phyloP scores from a whole-genome alignment of 805 yeast genomes.

The Zygoascus ofunaensis region DNA sequence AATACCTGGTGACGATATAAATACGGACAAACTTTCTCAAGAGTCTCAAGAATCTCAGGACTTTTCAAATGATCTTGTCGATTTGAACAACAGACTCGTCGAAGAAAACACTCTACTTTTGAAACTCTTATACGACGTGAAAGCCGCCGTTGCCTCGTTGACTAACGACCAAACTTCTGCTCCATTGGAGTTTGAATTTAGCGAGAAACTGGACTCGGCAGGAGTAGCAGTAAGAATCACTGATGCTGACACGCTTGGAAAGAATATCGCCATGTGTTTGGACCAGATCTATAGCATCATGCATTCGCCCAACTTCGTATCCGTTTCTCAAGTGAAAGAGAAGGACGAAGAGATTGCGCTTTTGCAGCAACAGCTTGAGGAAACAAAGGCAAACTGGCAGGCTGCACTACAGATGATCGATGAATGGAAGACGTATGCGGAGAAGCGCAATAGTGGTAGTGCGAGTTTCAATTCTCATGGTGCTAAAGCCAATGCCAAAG shows the following conservation, averaged over 20 bases:
- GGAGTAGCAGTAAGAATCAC: constrained; percentile 9
- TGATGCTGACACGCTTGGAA: constrained; percentile 9
- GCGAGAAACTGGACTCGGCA: constrained; percentile 4
- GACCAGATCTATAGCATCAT: constrained; percentile 10
- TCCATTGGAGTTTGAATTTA: constrained; percentile 4
- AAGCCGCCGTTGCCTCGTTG: constrained; percentile 5
- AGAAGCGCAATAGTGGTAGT: background rate
- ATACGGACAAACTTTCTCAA: background rate
- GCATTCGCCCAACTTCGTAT: constrained; percentile 16
- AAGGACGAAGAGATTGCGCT: constrained; percentile 14
- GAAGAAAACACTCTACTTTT: constrained; percentile 16
- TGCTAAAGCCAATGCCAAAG: too few species aligned
- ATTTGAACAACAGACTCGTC: constrained; percentile 10
- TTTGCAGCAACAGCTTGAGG: constrained; percentile 15
- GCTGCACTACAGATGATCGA: constrained; percentile 21
- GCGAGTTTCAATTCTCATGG: too few species aligned
- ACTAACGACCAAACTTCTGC: constrained; percentile 2
- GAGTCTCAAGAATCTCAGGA: background rate
- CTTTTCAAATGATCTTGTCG: constrained; percentile 5
- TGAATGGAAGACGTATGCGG: constrained; percentile 19
- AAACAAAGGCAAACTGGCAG: constrained; percentile 19
- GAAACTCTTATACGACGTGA: constrained; percentile 10
- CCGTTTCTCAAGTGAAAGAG: constrained; percentile 12
- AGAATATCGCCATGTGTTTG: constrained; percentile 9
- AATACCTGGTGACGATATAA: background rate